Evolutionary conservation across 2,329 filamentous ascomycete genomes (phyloP).

Genomic region (Botrytis tulipae): DNA sequence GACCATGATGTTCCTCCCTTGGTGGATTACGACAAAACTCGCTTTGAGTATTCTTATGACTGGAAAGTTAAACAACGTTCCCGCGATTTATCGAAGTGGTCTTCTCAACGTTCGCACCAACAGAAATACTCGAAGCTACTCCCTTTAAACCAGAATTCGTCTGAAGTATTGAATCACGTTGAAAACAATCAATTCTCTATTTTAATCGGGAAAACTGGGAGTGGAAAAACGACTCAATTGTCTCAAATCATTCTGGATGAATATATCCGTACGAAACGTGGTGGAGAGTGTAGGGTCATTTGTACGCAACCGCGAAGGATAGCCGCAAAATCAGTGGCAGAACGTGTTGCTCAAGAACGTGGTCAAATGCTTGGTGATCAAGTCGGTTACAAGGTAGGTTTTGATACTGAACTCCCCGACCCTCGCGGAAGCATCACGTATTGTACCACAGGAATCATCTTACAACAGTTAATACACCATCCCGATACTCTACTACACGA

Average conservation of each 20-base stretch:
- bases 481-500: constrained; percentile 79
- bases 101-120: not conserved
- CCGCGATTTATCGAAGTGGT: not conserved
- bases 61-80: not conserved
- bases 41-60: not conserved
- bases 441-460: constrained; percentile 87
- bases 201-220: constrained; percentile 91
- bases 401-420: constrained; percentile 75
- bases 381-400: constrained; percentile 84
- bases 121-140: constrained; percentile 41
- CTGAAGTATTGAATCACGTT: constrained; percentile 81
- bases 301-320: constrained; percentile 94
- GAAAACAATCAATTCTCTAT: constrained; percentile 80
- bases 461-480: constrained; percentile 76
- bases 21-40: not conserved
- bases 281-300: constrained; percentile 77
- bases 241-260: constrained; percentile 94
- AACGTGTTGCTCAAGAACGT: constrained; percentile 88
- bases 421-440: constrained; percentile 71
- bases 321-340: constrained; percentile 85
- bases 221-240: constrained; percentile 92
- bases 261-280: constrained; percentile 70
- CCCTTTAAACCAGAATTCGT: constrained; percentile 82
- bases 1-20: not conserved
- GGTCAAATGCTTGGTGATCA: constrained; percentile 77